Percentiles rank a stretch among this genome's conserved stretches.
Conservation (phyloP, 208 protist genomes). For the Wallacemonas sp. region DNA sequence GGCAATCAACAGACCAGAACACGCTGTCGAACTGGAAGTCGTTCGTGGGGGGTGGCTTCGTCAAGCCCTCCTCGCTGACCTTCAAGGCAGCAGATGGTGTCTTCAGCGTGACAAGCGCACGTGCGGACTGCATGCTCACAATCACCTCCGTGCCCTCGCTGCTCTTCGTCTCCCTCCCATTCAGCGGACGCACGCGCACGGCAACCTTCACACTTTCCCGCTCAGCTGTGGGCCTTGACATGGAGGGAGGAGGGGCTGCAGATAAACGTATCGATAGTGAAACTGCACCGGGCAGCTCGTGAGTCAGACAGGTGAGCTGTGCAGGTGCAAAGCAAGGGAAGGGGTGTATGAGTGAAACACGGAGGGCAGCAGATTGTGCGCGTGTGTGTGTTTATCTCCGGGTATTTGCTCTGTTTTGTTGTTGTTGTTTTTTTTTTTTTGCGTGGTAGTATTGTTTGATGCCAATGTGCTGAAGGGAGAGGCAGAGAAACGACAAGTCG, state of each 20-base stretch:
- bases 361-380: neutral
- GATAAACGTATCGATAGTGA: neutral
- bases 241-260: neutral
- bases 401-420: neutral
- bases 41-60: neutral
- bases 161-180: slow-evolving; percentile 34
- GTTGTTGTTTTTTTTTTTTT: neutral
- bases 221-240: slow-evolving; percentile 13
- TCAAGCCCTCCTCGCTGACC: neutral
- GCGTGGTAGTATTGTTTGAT: neutral
- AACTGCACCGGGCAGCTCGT: neutral
- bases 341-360: neutral
- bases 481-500: no score
- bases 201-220: slow-evolving; percentile 44
- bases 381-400: no score
- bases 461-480: no score
- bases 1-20: slow-evolving; percentile 55
- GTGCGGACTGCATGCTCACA: slow-evolving; percentile 15
- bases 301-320: neutral
- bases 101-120: slow-evolving; percentile 24
- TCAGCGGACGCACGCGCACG: slow-evolving; percentile 65
- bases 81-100: neutral
- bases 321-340: neutral
- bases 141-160: slow-evolving; percentile 13
- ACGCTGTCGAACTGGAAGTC: slow-evolving; percentile 71